Conservation (phyloP, 768 basidiomycete genomes). For the Suillus variegatus region DNA sequence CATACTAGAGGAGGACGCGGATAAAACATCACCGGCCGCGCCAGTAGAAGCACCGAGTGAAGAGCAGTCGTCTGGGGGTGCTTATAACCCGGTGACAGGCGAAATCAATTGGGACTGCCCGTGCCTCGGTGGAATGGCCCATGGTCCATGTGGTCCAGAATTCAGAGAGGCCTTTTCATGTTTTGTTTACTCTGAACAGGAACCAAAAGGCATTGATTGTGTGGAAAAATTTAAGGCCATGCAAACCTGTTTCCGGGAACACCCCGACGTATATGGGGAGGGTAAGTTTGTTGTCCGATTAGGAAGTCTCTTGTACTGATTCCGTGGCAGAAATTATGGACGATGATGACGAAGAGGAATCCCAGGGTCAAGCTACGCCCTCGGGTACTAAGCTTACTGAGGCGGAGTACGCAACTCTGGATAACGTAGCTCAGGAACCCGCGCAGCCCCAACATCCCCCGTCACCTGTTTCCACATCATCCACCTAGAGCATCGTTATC, state of each 20-base stretch:
- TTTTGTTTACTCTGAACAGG: conserved; percentile 91
- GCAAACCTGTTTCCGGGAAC: conserved; percentile 96
- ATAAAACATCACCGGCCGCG: conserved; percentile 9
- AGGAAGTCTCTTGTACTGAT: conserved; percentile 9
- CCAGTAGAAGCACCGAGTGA: conserved; percentile 19
- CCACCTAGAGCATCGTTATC: conserved; percentile 18
- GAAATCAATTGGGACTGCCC: conserved; percentile 99
- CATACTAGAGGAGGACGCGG: conserved; percentile 12
- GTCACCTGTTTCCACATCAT: conserved; percentile 18
- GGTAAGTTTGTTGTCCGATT: conserved; percentile 51
- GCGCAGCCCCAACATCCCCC: conserved; percentile 9
- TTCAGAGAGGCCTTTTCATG: conserved; percentile 97
- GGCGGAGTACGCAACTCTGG: conserved; percentile 8
- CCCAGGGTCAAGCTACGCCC: conserved; percentile 13
- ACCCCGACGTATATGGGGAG: conserved; percentile 95
- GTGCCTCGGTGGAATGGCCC: conserved; percentile 97
- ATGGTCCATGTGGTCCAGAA: conserved; percentile 92
- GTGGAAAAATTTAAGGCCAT: conserved; percentile 97
- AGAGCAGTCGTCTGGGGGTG: conserved; percentile 43
- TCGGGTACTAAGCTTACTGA: conserved; percentile 10
- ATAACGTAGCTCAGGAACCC: conserved; percentile 7
- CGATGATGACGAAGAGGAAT: conserved; percentile 52
- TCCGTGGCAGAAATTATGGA: conserved; percentile 61
- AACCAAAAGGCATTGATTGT: conserved; percentile 97
- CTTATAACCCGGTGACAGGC: conserved; percentile 95